These are phyloP conservation scores for Kingdonia uniflora DNA, from an alignment of 164 flowering plant genomes.

Conservation along the genomic window DNA sequence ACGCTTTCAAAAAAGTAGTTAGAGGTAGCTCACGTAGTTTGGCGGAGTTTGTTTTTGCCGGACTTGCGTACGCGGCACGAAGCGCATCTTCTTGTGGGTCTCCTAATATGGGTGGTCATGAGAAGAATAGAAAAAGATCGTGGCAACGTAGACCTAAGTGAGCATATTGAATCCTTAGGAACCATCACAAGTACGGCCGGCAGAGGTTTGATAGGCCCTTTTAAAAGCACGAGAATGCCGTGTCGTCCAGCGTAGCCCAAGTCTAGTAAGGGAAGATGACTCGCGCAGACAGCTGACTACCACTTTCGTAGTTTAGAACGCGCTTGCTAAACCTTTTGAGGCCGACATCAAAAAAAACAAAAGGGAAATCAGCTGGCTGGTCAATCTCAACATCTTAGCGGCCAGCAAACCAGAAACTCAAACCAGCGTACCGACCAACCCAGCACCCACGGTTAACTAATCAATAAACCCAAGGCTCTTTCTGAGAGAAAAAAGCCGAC, in stretches of 20 bases:
- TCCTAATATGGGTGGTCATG: too few relatives aligned
- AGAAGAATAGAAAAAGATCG: conserved; percentile 2
- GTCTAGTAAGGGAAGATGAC: neutral
- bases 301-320: too few relatives aligned
- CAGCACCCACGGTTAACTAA: neutral
- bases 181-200: neutral
- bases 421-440: neutral
- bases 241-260: neutral
- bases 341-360: too few relatives aligned
- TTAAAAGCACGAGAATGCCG: neutral
- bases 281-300: neutral
- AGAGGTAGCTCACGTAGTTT: neutral
- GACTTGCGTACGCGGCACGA: too few relatives aligned
- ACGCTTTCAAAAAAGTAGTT: neutral
- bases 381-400: neutral
- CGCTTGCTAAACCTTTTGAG: too few relatives aligned
- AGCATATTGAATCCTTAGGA: neutral
- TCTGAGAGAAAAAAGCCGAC: too few relatives aligned
- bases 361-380: neutral
- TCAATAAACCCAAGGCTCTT: neutral
- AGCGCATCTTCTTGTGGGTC: too few relatives aligned
- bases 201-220: too few relatives aligned
- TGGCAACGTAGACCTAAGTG: conserved; percentile 7
- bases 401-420: neutral
- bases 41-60: too few relatives aligned